Conservation (phyloP, 805 yeast species). For the Pichia paraexigua region DNA sequence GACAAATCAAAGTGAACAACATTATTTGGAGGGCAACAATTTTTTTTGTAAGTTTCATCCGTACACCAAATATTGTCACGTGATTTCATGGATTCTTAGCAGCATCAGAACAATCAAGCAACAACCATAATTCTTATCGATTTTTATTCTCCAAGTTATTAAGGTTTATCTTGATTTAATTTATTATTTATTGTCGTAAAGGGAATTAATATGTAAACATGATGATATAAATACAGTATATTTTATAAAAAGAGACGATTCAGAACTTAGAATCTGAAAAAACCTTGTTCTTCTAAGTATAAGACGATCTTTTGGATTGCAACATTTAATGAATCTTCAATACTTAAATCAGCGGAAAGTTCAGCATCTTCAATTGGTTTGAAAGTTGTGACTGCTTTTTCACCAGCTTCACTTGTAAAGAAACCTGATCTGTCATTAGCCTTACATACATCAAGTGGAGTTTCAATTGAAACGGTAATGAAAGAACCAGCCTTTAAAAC, state of each 20-base stretch:
- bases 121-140: background rate
- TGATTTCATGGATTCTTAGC: background rate
- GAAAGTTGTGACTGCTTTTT: constrained; percentile 34
- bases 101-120: too few relatives aligned
- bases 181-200: background rate
- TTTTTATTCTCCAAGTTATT: too few relatives aligned
- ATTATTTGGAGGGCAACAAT: background rate
- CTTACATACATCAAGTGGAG: constrained; percentile 39
- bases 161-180: background rate
- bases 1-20: background rate
- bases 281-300: constrained; percentile 76
- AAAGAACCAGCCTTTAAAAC: constrained; percentile 45
- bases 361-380: constrained; percentile 47
- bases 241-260: background rate
- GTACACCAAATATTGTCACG: background rate
- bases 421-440: constrained; percentile 43
- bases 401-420: constrained; percentile 37
- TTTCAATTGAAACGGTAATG: constrained; percentile 42
- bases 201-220: background rate
- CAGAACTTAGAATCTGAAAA: constrained; percentile 47
- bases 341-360: constrained; percentile 42
- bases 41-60: background rate
- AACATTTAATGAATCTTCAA: constrained; percentile 51
- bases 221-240: background rate
- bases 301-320: constrained; percentile 69